These are phyloP conservation scores for Clonostachys chloroleuca DNA, from an alignment of 2,329 filamentous ascomycete species.

Conservation along the genomic window DNA sequence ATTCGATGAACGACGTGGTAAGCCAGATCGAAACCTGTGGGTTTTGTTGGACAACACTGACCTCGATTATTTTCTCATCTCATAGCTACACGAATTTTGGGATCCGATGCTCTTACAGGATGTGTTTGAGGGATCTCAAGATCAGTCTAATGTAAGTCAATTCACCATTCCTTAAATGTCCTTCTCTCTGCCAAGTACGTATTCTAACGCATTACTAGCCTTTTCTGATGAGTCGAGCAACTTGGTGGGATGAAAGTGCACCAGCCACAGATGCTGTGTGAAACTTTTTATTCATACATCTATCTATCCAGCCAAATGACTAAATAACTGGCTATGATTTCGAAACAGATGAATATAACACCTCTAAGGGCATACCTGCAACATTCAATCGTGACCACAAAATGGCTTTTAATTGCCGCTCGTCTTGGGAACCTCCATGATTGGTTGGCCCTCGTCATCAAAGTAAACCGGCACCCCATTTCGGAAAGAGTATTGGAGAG, in stretches of 20 bases:
- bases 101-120: neutral
- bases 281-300: too few relatives aligned
- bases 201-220: neutral
- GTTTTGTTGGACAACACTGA: too few relatives aligned
- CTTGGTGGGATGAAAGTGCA: neutral
- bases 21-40: neutral
- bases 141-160: neutral
- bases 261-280: neutral
- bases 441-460: constrained; percentile 13
- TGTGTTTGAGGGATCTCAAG: neutral
- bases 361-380: too few relatives aligned
- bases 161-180: neutral
- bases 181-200: neutral
- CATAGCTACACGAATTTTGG: neutral
- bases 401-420: neutral
- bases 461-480: constrained; percentile 14
- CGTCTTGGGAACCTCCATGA: constrained; percentile 7
- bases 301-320: too few relatives aligned
- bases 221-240: neutral
- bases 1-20: neutral
- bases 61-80: neutral
- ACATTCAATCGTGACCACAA: too few relatives aligned
- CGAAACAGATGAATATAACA: too few relatives aligned
- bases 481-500: constrained; percentile 14
- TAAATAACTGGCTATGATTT: too few relatives aligned